Conservation (phyloP, 345 rosid genomes). For the Eucalyptus tenuipes region DNA sequence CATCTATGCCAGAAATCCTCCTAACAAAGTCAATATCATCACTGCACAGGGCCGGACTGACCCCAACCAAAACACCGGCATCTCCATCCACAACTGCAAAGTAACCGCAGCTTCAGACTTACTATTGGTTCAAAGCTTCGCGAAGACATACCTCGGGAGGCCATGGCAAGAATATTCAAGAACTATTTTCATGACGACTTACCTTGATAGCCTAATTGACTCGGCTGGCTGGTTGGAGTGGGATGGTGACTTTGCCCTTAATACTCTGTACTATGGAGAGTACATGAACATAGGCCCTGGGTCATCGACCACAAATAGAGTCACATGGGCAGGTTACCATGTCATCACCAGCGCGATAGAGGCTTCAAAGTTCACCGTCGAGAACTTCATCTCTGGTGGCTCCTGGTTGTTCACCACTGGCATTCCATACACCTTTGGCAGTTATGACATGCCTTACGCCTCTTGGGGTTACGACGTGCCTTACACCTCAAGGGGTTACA, state of each 20-base stretch:
- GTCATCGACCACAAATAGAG: constrained; percentile 25
- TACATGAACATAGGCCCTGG: constrained; percentile 36
- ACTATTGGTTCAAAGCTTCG: constrained; percentile 22
- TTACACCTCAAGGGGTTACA: not conserved
- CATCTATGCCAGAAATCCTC: constrained; percentile 30
- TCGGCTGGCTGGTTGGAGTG: constrained; percentile 47
- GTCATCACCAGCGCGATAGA: constrained; percentile 26
- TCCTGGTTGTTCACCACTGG: constrained; percentile 33
- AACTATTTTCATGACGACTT: constrained; percentile 23
- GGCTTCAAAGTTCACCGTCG: constrained; percentile 22
- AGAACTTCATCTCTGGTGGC: constrained; percentile 27
- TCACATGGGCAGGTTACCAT: constrained; percentile 33
- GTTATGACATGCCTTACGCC: not conserved
- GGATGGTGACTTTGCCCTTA: constrained; percentile 34
- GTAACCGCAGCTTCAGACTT: constrained; percentile 37
- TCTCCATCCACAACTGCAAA: constrained; percentile 31
- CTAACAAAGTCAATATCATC: constrained; percentile 20
- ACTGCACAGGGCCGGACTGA: constrained; percentile 48
- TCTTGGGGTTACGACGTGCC: not conserved
- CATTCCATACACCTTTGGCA: constrained; percentile 31
- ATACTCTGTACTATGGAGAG: constrained; percentile 41
- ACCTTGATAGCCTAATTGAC: constrained; percentile 28
- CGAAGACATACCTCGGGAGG: constrained; percentile 32
- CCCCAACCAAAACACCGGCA: constrained; percentile 50
- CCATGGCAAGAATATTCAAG: constrained; percentile 46